Conservation (phyloP, 2,329 filamentous ascomycete genomes). For the Penicillium crustosum region DNA sequence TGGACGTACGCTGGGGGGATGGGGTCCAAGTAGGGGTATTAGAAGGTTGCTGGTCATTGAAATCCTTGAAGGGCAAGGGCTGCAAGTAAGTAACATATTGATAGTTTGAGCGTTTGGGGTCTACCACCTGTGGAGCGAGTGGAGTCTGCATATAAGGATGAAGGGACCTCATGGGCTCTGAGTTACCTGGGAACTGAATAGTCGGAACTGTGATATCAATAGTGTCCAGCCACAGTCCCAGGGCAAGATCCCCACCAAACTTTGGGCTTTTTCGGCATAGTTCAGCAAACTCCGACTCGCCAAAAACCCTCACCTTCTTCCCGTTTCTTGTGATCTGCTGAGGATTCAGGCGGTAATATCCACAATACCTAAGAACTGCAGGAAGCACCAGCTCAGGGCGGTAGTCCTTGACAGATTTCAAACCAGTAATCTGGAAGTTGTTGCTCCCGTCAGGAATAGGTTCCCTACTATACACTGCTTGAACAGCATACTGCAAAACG, state of each 20-base stretch:
- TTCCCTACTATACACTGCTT: slow-evolving; percentile 2
- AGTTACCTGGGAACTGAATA: neutral
- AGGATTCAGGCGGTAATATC: slow-evolving; percentile 7
- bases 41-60: neutral
- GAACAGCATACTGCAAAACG: slow-evolving; percentile 7
- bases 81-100: slow-evolving; percentile 11
- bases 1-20: neutral
- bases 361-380: slow-evolving; percentile 8
- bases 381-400: slow-evolving; percentile 8
- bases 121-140: neutral
- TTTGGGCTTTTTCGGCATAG: neutral
- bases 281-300: slow-evolving; percentile 1
- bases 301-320: neutral
- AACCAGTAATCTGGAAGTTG: neutral
- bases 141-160: neutral
- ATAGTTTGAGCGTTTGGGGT: slow-evolving; percentile 3
- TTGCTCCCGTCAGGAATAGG: neutral
- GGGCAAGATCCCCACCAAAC: neutral
- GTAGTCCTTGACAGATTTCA: slow-evolving; percentile 1
- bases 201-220: neutral
- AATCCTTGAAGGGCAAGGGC: slow-evolving; percentile 3
- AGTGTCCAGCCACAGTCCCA: slow-evolving; percentile 1
- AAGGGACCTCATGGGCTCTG: neutral
- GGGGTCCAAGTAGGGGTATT: neutral
- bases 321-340: no score